phyloP scores from a whole-genome alignment of 495 filamentous ascomycete genomes.

The Aspergillus campestris region DNA sequence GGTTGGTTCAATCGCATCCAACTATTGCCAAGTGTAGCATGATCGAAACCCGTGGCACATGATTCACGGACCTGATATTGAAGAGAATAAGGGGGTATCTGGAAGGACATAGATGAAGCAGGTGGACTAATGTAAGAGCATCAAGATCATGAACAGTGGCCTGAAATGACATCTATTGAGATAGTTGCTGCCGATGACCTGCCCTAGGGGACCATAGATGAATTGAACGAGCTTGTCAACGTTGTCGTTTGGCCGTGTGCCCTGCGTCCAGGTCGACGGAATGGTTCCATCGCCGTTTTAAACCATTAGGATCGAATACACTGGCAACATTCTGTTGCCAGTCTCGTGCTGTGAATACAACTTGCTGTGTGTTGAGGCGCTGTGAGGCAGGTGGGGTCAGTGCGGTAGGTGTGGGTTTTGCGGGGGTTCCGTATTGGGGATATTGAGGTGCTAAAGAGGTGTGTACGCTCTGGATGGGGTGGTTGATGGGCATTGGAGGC shows the following conservation, averaged over 20 bases:
- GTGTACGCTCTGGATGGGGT: slow-evolving; percentile 24
- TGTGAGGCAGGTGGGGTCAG: slow-evolving; percentile 43
- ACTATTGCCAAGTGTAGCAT: too few relatives aligned
- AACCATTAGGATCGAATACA: slow-evolving; percentile 66
- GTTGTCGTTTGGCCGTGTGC: slow-evolving; percentile 27
- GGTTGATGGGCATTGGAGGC: slow-evolving; percentile 33
- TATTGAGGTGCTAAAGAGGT: slow-evolving; percentile 25
- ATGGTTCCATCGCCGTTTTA: slow-evolving; percentile 66
- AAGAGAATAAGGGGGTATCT: background rate
- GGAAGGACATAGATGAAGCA: background rate
- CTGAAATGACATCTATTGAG: too few relatives aligned
- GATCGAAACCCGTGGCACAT: too few relatives aligned
- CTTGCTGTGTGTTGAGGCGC: slow-evolving; percentile 44
- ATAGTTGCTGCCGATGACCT: background rate
- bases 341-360: slow-evolving; percentile 85
- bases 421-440: slow-evolving; percentile 28
- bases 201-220: background rate
- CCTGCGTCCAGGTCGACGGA: slow-evolving; percentile 28
- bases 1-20: too few relatives aligned
- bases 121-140: background rate
- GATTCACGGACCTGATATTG: background rate
- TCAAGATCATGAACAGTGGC: background rate
- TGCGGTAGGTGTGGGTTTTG: slow-evolving; percentile 26
- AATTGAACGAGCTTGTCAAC: slow-evolving; percentile 13
- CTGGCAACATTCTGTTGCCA: slow-evolving; percentile 95